Evolutionary conservation across 1,284 basidiomycete genomes (phyloP), one percentile per base, ranked within the genome.

Genomic region (Porphyrellus sp.): DNA sequence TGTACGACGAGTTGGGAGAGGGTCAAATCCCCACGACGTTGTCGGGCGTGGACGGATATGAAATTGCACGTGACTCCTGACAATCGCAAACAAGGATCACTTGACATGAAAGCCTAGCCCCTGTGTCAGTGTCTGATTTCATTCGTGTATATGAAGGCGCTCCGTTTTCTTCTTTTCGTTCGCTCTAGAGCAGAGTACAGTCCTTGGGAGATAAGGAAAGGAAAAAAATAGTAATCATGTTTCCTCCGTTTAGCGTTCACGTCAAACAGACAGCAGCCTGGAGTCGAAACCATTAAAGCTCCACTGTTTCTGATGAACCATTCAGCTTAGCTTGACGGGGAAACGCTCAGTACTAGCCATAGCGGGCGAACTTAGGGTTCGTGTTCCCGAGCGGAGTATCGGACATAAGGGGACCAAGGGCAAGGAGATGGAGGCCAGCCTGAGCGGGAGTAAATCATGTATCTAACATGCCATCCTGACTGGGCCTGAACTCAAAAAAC

Each of bases 21-120:
- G 8, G 5, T 7, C 2, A n/a, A n/a, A n/a, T n/a, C n/a, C 18
- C 20, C 27, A 11, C n/a, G n/a, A 15, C 21, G 12, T 27, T 46
- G 44, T 58, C 65, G 63, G 65, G 40, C 15, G 23, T 46, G 24
- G 15, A 25, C 65, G 63, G 59, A 39, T 28, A 47, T 35, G 33
- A 43, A 46, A 31, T 5, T 9, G 43, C 63, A 64, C 65, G 63
- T 64, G 63, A 65, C 46, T 37, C 31, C 16, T 27, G 11, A 25
- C n/a, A 34, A 27, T 40, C 40, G 8, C 35, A 21, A 38, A 38
- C 16, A 38, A 5, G 30, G 13, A 15, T 20, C n/a, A 20, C n/a
- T n/a, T n/a, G n/a, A n/a, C n/a, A n/a, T n/a, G 15, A 20, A 12
- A 8, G 13, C 30, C 28, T 31, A 30, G 41, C 21, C 27, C 41